Percentiles rank a stretch among this genome's conserved stretches.
phyloP scores from a whole-genome alignment of 1,139 yeast genomes.

The Suhomyces maxii region DNA sequence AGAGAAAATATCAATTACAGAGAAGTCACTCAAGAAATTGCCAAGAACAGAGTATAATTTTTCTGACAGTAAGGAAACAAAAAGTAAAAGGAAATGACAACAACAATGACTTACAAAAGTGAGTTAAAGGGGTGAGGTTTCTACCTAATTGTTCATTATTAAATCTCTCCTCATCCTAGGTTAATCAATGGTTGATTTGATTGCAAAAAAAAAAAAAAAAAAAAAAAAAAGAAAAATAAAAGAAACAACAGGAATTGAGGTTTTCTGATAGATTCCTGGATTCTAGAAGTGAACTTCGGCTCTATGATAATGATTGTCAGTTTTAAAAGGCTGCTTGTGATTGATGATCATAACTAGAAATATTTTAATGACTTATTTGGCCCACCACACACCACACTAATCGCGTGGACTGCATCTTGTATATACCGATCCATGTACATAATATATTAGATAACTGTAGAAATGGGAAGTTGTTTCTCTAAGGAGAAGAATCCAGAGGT shows the following conservation, averaged over 20 bases:
- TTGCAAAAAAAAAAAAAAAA: too few relatives aligned
- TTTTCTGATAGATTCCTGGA: too few relatives aligned
- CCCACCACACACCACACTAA: background rate
- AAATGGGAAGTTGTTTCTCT: conserved; percentile 18
- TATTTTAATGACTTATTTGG: background rate
- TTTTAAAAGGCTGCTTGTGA: too few relatives aligned
- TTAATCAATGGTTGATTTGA: too few relatives aligned
- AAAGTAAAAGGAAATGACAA: too few relatives aligned
- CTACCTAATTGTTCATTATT: too few relatives aligned
- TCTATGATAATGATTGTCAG: too few relatives aligned
- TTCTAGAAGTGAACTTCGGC: too few relatives aligned
- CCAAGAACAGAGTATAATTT: conserved; percentile 2
- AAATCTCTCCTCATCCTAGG: too few relatives aligned
- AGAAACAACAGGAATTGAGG: background rate
- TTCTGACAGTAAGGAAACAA: background rate
- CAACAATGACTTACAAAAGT: background rate
- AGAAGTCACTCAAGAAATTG: conserved; percentile 21
- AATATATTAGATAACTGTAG: background rate
- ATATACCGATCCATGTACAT: background rate
- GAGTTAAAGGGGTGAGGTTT: too few relatives aligned
- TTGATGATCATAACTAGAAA: too few relatives aligned
- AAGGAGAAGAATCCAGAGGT: conserved; percentile 7
- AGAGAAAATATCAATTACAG: conserved; percentile 32
- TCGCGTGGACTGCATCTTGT: conserved; percentile 2
- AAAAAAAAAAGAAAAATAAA: too few relatives aligned